Percentiles rank a stretch among this genome's conserved stretches.
phyloP scores from a whole-genome alignment of 352 stramenopile genomes.

The Pythium aphanidermatum region DNA sequence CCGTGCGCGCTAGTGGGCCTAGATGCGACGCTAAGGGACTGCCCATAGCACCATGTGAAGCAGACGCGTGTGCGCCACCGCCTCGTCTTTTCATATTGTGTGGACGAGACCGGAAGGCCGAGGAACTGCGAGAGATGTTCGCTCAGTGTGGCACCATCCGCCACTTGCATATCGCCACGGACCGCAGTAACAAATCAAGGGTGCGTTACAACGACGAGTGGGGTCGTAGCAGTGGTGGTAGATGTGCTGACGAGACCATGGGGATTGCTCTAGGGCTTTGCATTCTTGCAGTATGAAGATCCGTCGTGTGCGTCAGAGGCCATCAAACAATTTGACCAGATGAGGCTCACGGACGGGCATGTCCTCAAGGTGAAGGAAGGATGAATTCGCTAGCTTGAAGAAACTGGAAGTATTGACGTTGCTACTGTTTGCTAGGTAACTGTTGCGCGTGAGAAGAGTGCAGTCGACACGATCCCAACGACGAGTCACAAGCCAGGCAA shows the following conservation, averaged over 20 bases:
- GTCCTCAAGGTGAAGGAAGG: conserved; percentile 48
- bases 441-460: conserved; percentile 54
- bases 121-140: conserved; percentile 63
- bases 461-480: not conserved
- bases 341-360: conserved; percentile 57
- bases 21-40: not conserved
- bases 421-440: too few relatives aligned
- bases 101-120: conserved; percentile 48
- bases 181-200: conserved; percentile 71
- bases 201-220: conserved; percentile 20
- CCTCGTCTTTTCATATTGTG: conserved; percentile 65
- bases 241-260: not conserved
- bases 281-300: conserved; percentile 73
- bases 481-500: conserved; percentile 25
- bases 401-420: too few relatives aligned
- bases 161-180: conserved; percentile 61
- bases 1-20: not conserved
- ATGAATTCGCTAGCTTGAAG: too few relatives aligned
- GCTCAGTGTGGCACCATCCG: conserved; percentile 49
- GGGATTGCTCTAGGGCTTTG: conserved; percentile 39
- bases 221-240: too few relatives aligned
- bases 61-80: conserved; percentile 1
- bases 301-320: conserved; percentile 30
- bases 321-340: conserved; percentile 60
- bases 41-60: not conserved